Conservation (phyloP, 768 basidiomycete genomes). For the Hygrophoropsis aurantiaca region DNA sequence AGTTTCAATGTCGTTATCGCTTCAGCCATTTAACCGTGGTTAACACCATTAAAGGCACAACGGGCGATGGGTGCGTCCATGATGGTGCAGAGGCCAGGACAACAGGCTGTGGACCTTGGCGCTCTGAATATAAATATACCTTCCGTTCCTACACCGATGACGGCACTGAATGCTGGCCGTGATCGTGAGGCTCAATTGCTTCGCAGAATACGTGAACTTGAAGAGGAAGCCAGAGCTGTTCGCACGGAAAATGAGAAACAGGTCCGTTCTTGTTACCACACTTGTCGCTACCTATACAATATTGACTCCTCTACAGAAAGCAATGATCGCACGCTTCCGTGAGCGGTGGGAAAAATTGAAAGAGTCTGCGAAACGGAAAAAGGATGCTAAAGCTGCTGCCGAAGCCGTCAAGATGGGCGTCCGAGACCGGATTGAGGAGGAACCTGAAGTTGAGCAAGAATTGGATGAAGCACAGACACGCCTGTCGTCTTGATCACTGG, state of each 20-base stretch:
- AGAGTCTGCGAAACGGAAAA: slow-evolving; percentile 84
- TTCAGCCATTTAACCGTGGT: not conserved
- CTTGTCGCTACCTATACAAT: slow-evolving; percentile 11
- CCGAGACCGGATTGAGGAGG: slow-evolving; percentile 69
- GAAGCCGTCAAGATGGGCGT: slow-evolving; percentile 45
- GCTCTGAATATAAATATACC: slow-evolving; percentile 60
- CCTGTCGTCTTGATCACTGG: slow-evolving; percentile 1
- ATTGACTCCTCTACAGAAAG: slow-evolving; percentile 52
- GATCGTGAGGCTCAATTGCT: slow-evolving; percentile 55
- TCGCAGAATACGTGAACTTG: slow-evolving; percentile 66
- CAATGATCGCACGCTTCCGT: slow-evolving; percentile 78
- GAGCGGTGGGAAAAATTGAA: slow-evolving; percentile 91
- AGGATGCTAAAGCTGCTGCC: slow-evolving; percentile 63
- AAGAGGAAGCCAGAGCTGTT: slow-evolving; percentile 68
- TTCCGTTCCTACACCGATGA: slow-evolving; percentile 43
- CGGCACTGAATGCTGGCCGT: slow-evolving; percentile 51
- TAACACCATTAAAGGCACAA: slow-evolving; percentile 58
- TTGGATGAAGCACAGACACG: slow-evolving; percentile 28
- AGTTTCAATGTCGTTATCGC: slow-evolving; percentile 9
- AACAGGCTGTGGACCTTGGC: slow-evolving; percentile 49
- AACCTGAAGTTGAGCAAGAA: slow-evolving; percentile 66
- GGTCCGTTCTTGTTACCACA: slow-evolving; percentile 39
- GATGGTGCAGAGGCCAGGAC: slow-evolving; percentile 46
- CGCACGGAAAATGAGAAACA: slow-evolving; percentile 81
- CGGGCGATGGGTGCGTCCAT: slow-evolving; percentile 73